A percentile compares a stretch with the other conserved stretches of the same genome.
Conservation (phyloP, 441 rosid species). For the Erodium trifolium region DNA sequence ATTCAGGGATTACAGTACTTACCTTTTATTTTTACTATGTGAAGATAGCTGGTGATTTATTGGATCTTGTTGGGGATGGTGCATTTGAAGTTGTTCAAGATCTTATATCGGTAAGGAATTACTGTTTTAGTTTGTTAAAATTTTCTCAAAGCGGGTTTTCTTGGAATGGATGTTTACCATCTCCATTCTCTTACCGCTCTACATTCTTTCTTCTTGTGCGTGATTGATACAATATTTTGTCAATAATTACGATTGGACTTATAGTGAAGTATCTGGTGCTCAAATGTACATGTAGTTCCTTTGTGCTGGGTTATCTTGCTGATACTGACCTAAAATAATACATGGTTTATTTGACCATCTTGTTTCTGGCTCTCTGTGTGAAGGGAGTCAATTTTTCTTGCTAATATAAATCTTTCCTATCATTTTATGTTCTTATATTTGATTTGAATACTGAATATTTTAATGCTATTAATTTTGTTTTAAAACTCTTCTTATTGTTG, state of each 20-base stretch:
- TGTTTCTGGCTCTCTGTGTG: no score
- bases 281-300: no score
- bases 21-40: neutral
- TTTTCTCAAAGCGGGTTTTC: neutral
- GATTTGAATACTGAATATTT: neutral
- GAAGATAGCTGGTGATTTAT: constrained; percentile 78
- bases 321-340: no score
- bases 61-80: constrained; percentile 91
- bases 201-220: no score
- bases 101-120: constrained; percentile 51
- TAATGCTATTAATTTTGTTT: neutral
- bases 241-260: no score
- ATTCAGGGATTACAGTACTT: constrained; percentile 1
- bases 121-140: constrained; percentile 11
- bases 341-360: no score
- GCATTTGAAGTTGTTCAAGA: constrained; percentile 91
- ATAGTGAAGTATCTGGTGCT: no score
- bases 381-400: neutral
- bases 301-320: no score
- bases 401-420: neutral
- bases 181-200: no score
- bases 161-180: neutral
- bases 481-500: neutral
- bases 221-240: no score
- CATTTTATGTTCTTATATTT: neutral